These are phyloP conservation scores for Backusella morwellensis DNA, from an alignment of 192 early-diverging fungal species.

Conservation along the genomic window DNA sequence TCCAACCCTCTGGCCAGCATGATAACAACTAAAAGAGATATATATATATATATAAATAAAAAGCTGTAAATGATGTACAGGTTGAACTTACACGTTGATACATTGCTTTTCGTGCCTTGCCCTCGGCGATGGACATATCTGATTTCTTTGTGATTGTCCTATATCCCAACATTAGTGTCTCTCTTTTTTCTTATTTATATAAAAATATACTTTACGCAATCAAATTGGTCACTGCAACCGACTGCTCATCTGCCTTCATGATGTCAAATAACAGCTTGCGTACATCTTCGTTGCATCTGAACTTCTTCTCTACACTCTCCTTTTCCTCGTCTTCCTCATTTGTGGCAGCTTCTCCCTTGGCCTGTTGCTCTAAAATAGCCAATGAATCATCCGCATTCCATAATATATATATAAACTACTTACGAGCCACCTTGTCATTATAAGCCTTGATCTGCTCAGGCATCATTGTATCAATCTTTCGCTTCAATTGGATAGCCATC, in stretches of 20 bases:
- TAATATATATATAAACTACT: not conserved
- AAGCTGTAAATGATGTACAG: too few relatives aligned
- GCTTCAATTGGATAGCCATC: constrained; percentile 11
- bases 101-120: constrained; percentile 43
- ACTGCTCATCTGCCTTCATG: constrained; percentile 26
- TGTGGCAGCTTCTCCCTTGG: not conserved
- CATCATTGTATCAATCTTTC: constrained; percentile 27
- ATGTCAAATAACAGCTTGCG: constrained; percentile 30
- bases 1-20: constrained; percentile 50
- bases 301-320: constrained; percentile 10
- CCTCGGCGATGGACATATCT: constrained; percentile 30
- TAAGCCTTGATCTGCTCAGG: constrained; percentile 17
- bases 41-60: not conserved
- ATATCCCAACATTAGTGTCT: not conserved
- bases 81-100: constrained; percentile 44
- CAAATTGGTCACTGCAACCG: constrained; percentile 17
- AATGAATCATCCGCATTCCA: not conserved
- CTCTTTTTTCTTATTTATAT: not conserved
- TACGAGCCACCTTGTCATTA: constrained; percentile 20
- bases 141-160: constrained; percentile 3
- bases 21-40: constrained; percentile 33
- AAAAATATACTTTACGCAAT: constrained; percentile 23
- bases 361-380: not conserved
- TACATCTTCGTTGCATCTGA: constrained; percentile 33
- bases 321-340: not conserved